phyloP scores from a whole-genome alignment of 345 rosid genomes.

The Populus nigra region DNA sequence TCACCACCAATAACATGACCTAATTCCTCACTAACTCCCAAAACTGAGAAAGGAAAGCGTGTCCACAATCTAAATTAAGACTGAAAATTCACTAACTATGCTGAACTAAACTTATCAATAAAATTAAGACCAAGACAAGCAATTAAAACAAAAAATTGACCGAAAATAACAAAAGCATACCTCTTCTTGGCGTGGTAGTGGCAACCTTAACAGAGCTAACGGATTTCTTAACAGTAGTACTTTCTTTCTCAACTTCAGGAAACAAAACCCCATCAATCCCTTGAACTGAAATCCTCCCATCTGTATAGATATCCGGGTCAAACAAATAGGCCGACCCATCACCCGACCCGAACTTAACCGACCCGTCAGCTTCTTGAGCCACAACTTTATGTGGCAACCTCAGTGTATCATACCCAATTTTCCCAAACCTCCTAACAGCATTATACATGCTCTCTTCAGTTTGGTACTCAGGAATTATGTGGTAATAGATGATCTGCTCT shows the following conservation, averaged over 20 bases:
- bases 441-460: conserved; percentile 99
- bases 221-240: not conserved
- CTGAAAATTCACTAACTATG: not conserved
- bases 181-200: conserved; percentile 70
- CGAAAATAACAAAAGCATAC: conserved; percentile 32
- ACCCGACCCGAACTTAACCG: conserved; percentile 56
- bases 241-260: conserved; percentile 54
- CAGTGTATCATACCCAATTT: conserved; percentile 76
- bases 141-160: not conserved
- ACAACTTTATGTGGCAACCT: conserved; percentile 79
- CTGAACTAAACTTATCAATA: not conserved
- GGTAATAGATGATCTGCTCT: conserved; percentile 86
- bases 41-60: not conserved
- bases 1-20: not conserved
- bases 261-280: conserved; percentile 90
- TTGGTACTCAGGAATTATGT: conserved; percentile 92
- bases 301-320: conserved; percentile 82
- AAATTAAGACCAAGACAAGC: not conserved
- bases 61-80: not conserved
- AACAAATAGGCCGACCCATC: conserved; percentile 51
- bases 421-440: conserved; percentile 86
- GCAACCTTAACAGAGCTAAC: conserved; percentile 50
- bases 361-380: conserved; percentile 66
- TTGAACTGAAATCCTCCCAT: conserved; percentile 93
- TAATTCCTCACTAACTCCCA: not conserved